Evolutionary conservation across 495 filamentous ascomycete genomes (phyloP), one percentile per base, ranked within the genome.

Genomic region (Tricharina praecox): DNA sequence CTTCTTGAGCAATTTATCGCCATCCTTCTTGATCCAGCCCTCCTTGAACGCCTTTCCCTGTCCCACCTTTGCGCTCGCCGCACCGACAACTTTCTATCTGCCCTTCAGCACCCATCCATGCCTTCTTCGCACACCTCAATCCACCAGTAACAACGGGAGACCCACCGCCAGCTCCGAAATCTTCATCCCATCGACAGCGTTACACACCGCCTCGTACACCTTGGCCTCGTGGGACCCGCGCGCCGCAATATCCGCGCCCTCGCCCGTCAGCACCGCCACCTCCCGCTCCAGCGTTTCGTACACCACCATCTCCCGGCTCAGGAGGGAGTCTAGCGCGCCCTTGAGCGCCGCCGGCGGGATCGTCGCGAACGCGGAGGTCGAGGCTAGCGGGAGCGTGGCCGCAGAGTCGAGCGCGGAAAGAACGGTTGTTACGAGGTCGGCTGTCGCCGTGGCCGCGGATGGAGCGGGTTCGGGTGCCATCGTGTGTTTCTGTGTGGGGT

Each of bases 21-120:
- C 80, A 58, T 79, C 86, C 67, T 90, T 93, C 57, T 77, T 80
- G 50, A 97, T 88, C 90, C 90, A 97, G 59, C 84, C 86, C 59
- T 82, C 79, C 71, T 86, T 94, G 68, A 96, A 88, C 35, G 90
- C 90, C 66, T 85, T 93, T 45, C 86, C 85, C 62, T 88, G 83
- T n/a, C 90, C 90, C 36, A 95, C 67, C 64, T 86, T 93, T 48
- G 81, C 78, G 40, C 78, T 75, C n/a, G 77, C 81, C 54, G 85
- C 84, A 37, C 92, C 83, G 53, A 84, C 73, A 10, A 67, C 71
- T 58, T 67, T 68, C 65, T 76, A 71, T 43, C 15, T n/a, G 52
- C 9, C 25, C 16, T 23, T 53, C 34, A 64, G 58, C 39, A 43
- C 19, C 25, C 23, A 32, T 13, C 28, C 28, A 7, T 30, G 4